Evolutionary conservation across 2,329 filamentous ascomycete genomes (phyloP), one percentile per base, ranked within the genome.

Genomic region (Myriosclerotinia curreyana): DNA sequence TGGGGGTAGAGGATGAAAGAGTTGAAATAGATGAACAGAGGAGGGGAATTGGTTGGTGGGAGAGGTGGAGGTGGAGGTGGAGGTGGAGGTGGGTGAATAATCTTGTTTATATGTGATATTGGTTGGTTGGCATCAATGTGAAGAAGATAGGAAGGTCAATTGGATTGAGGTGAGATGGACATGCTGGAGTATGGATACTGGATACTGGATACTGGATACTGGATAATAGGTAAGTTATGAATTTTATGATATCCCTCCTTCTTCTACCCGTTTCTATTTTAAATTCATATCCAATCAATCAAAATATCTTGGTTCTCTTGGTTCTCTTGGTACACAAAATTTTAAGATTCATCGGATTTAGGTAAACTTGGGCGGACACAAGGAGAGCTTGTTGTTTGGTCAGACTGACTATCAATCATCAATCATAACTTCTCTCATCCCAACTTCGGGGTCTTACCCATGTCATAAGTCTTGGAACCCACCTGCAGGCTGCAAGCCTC

Each of bases 361-460:
- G 31, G 40, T 46, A 17, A 58, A 15, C n/a, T 46, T 15, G 28
- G 20, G 38, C 20, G 31, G 31, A 36, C 42, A 42, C 48, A 14
- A 2, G 20, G 44, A 58, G 17, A 22, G 50, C 50, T 20, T 9
- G 3, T 34, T 52, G 50, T 34, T n/a, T 46, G 54, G 42, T 48
- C 48, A 58, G 55, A 48, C 28, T 48, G 28, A 25, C 55, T 34
- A 36, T 48, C 55, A 58, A 58, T 58, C 42, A 58, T 46, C 46
- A 49, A 15, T 15, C 20, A 46, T 48, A n/a, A 48, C 8, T 22
- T 11, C n/a, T 48, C 15, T n/a, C 55, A 58, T 48, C 42, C 31
- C 28, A 58, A 58, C 55, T 48, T 58, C 42, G 55, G 55, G 55
- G 28, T 58, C 42, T 38, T 48, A 58, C 42, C 55, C 55, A 58